A percentile compares a stretch with the other conserved stretches of the same genome.
Evolutionary conservation across 169 alveolate species (phyloP).

Genomic region (Nephromyces sp.): DNA sequence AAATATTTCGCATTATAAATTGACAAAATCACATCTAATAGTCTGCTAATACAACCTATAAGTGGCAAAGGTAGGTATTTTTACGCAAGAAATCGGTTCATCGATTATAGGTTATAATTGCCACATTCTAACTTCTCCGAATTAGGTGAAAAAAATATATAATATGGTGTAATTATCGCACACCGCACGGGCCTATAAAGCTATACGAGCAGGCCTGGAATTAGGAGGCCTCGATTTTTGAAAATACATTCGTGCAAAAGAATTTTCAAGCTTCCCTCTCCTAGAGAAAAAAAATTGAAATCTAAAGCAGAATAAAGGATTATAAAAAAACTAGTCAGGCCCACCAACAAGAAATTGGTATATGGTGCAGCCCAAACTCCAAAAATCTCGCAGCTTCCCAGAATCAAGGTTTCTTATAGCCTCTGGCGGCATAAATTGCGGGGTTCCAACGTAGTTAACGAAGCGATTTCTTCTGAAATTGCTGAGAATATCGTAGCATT

Average conservation of each 20-base stretch:
- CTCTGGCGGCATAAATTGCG: slow-evolving; percentile 86
- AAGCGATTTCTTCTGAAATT: slow-evolving; percentile 48
- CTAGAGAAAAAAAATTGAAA: not conserved
- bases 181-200: not conserved
- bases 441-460: slow-evolving; percentile 79
- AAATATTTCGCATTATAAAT: no score
- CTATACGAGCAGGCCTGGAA: not conserved
- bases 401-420: slow-evolving; percentile 68
- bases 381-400: slow-evolving; percentile 70
- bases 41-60: no score
- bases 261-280: not conserved
- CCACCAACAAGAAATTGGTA: slow-evolving; percentile 71
- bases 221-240: not conserved
- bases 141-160: no score
- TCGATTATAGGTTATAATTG: no score
- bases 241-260: not conserved
- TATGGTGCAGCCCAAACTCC: slow-evolving; percentile 83
- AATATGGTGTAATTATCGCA: not conserved
- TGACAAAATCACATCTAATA: no score
- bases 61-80: no score
- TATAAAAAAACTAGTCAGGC: slow-evolving; percentile 27
- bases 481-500: no score
- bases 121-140: no score
- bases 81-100: no score
- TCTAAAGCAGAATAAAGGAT: not conserved